Conservation (phyloP, 2,329 filamentous ascomycete species). For the Chaetomium olivaceum region DNA sequence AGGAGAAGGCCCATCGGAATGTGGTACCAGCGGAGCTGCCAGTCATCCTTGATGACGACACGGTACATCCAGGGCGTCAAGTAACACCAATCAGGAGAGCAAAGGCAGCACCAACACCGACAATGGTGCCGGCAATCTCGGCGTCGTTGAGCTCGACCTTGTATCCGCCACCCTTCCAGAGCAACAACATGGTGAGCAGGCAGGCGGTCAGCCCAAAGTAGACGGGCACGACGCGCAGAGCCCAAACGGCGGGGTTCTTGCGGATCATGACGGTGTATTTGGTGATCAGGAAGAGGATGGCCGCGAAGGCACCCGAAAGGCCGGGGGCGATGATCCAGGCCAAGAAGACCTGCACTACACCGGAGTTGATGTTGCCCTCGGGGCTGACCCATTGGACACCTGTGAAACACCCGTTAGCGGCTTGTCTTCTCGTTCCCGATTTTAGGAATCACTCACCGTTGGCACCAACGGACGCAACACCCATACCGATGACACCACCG, state of each 20-base stretch:
- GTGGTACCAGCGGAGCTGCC: slow-evolving; percentile 58
- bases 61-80: slow-evolving; percentile 62
- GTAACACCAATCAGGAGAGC: slow-evolving; percentile 53
- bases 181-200: slow-evolving; percentile 61
- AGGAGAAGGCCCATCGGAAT: slow-evolving; percentile 56
- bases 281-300: slow-evolving; percentile 56
- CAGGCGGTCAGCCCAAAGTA: slow-evolving; percentile 59
- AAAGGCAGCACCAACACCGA: slow-evolving; percentile 54
- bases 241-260: slow-evolving; percentile 53
- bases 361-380: slow-evolving; percentile 42
- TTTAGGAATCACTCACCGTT: slow-evolving; percentile 36
- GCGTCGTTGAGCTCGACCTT: slow-evolving; percentile 49
- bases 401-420: not conserved
- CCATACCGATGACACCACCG: slow-evolving; percentile 60
- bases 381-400: slow-evolving; percentile 52
- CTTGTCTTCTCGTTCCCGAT: not conserved
- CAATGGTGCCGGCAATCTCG: slow-evolving; percentile 54
- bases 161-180: slow-evolving; percentile 54
- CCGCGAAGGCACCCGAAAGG: slow-evolving; percentile 54
- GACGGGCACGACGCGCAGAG: slow-evolving; percentile 54
- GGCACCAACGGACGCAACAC: slow-evolving; percentile 55
- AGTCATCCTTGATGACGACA: slow-evolving; percentile 60
- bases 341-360: slow-evolving; percentile 61
- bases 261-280: slow-evolving; percentile 59
- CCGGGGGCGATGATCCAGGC: slow-evolving; percentile 62